These are phyloP conservation scores for Aspergillus persii DNA, from an alignment of 2,329 filamentous ascomycete species.

Conservation along the genomic window DNA sequence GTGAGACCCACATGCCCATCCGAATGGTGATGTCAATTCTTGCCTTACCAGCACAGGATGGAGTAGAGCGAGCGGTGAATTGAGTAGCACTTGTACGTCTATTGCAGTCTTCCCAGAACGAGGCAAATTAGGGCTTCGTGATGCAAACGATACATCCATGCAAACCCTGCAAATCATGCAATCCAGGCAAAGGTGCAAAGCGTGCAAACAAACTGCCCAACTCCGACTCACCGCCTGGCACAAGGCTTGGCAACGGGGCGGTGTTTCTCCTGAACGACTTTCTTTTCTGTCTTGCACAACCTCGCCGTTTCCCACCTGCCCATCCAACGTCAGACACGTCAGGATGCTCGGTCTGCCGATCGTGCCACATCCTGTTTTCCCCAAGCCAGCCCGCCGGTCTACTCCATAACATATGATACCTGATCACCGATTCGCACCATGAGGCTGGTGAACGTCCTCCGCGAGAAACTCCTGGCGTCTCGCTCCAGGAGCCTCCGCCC, in stretches of 20 bases:
- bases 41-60: too few relatives aligned
- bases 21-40: too few relatives aligned
- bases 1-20: too few relatives aligned
- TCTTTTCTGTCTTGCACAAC: background rate
- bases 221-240: background rate
- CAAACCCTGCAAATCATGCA: too few relatives aligned
- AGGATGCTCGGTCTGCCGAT: slow-evolving; percentile 4
- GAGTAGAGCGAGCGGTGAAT: too few relatives aligned
- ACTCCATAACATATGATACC: background rate
- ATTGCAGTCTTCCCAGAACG: too few relatives aligned
- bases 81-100: too few relatives aligned
- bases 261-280: background rate
- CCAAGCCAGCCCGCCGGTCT: background rate
- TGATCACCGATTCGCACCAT: background rate
- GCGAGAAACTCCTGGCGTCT: background rate
- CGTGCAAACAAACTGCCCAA: too few relatives aligned
- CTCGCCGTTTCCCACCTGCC: background rate
- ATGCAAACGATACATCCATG: too few relatives aligned
- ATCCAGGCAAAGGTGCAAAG: too few relatives aligned
- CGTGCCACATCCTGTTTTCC: background rate
- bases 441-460: background rate
- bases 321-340: slow-evolving; percentile 3
- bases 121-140: too few relatives aligned
- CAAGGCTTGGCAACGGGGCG: background rate
- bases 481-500: background rate